These are phyloP conservation scores for Trichoderma asperelloides DNA, from an alignment of 495 filamentous ascomycete species.

Conservation along the genomic window DNA sequence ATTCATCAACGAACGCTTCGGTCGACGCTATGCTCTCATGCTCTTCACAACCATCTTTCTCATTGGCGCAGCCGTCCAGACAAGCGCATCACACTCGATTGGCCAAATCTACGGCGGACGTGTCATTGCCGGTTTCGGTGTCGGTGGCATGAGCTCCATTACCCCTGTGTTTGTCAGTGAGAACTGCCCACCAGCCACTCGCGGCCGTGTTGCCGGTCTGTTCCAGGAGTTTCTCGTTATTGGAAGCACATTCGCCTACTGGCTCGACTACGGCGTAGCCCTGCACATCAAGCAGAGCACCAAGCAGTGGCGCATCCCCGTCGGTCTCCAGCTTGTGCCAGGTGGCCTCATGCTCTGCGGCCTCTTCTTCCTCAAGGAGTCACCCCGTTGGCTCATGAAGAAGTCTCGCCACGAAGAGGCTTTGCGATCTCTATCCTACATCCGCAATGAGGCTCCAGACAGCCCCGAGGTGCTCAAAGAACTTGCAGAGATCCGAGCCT, in stretches of 20 bases:
- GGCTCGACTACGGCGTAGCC: conserved; percentile 47
- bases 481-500: conserved; percentile 49
- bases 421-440: conserved; percentile 41
- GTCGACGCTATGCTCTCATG: conserved; percentile 38
- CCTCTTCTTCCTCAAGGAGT: conserved; percentile 53
- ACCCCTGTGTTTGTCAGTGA: conserved; percentile 52
- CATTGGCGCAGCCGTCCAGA: conserved; percentile 30
- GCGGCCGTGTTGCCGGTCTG: conserved; percentile 51
- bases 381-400: conserved; percentile 61
- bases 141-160: conserved; percentile 57
- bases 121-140: conserved; percentile 56
- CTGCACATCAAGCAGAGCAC: conserved; percentile 27
- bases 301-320: conserved; percentile 58
- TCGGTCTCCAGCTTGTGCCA: conserved; percentile 58
- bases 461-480: conserved; percentile 58
- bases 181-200: conserved; percentile 62
- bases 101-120: conserved; percentile 53
- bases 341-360: conserved; percentile 48
- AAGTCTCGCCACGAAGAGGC: conserved; percentile 64
- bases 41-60: conserved; percentile 30
- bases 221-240: conserved; percentile 54
- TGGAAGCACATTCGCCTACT: conserved; percentile 47
- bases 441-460: conserved; percentile 45
- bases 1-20: conserved; percentile 47
- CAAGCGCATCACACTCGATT: conserved; percentile 25